Evolutionary conservation across 768 basidiomycete species (phyloP).

Genomic region (Pholiota microspora): DNA sequence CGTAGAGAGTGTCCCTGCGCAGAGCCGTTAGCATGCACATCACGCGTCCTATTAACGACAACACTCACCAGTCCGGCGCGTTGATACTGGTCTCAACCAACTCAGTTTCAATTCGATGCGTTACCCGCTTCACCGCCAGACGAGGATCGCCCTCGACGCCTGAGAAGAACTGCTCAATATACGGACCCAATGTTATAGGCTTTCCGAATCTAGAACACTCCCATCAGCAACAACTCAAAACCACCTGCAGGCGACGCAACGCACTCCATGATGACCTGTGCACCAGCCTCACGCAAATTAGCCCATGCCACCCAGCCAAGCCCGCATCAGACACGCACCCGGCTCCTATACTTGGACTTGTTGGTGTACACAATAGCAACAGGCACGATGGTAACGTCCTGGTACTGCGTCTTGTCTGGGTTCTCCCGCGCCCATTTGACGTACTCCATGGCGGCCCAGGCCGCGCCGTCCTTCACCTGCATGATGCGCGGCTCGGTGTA

Average conservation of each 20-base stretch:
- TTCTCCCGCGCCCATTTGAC: slow-evolving; percentile 70
- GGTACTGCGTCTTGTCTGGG: slow-evolving; percentile 38
- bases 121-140: slow-evolving; percentile 83
- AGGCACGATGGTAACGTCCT: slow-evolving; percentile 70
- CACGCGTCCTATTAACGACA: not conserved
- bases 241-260: not conserved
- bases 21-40: not conserved
- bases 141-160: slow-evolving; percentile 65
- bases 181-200: slow-evolving; percentile 75
- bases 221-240: not conserved
- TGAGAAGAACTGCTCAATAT: slow-evolving; percentile 76
- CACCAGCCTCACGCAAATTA: not conserved
- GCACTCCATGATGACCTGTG: slow-evolving; percentile 71
- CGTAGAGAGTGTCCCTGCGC: slow-evolving; percentile 83
- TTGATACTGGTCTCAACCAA: slow-evolving; percentile 82
- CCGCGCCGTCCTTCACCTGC: slow-evolving; percentile 90
- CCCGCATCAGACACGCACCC: slow-evolving; percentile 48
- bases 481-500: slow-evolving; percentile 94
- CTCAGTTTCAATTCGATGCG: slow-evolving; percentile 66
- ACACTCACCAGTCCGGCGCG: slow-evolving; percentile 85
- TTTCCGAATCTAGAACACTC: slow-evolving; percentile 63
- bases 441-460: slow-evolving; percentile 95
- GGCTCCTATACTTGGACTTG: slow-evolving; percentile 92
- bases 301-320: not conserved
- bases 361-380: slow-evolving; percentile 92